Evolutionary conservation across 2,329 filamentous ascomycete species (phyloP).

Genomic region (Fusarium secorum): DNA sequence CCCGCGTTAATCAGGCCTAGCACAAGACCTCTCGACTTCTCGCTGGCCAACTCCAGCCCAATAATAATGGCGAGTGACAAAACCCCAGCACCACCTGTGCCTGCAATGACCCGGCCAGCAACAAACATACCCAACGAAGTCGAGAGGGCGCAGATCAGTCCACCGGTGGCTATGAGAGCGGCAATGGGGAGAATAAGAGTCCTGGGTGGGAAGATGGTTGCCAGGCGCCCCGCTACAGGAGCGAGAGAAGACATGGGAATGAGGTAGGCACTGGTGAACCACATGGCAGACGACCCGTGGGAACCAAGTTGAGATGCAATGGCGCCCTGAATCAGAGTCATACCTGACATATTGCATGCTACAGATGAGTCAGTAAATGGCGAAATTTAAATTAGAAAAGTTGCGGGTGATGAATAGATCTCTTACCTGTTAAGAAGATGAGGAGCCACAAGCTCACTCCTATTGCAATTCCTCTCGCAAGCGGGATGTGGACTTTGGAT

Average conservation of each 20-base stretch:
- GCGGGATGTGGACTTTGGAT: constrained; percentile 37
- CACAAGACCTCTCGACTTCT: constrained; percentile 73
- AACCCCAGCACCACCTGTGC: constrained; percentile 74
- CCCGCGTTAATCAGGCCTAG: constrained; percentile 78
- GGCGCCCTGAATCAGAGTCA: constrained; percentile 80
- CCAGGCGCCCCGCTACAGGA: constrained; percentile 75
- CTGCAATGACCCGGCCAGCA: constrained; percentile 71
- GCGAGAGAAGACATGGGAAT: constrained; percentile 67
- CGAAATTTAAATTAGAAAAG: not conserved
- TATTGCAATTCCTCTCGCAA: constrained; percentile 54
- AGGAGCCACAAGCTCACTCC: constrained; percentile 44
- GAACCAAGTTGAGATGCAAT: constrained; percentile 79
- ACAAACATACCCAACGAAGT: constrained; percentile 69
- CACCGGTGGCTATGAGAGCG: constrained; percentile 65
- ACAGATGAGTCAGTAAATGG: not conserved
- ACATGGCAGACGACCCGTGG: constrained; percentile 75
- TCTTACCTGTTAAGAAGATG: constrained; percentile 42
- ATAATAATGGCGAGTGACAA: constrained; percentile 78
- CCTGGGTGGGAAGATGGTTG: constrained; percentile 76
- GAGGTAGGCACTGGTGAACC: constrained; percentile 83
- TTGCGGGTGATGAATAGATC: not conserved
- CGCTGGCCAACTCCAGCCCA: constrained; percentile 75
- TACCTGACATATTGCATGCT: constrained; percentile 78
- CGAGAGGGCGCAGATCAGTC: constrained; percentile 70
- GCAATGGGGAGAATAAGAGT: constrained; percentile 70